A percentile compares a stretch with the other conserved stretches of the same genome.
phyloP scores from a whole-genome alignment of 345 rosid genomes.

The Syzygium aqueum region DNA sequence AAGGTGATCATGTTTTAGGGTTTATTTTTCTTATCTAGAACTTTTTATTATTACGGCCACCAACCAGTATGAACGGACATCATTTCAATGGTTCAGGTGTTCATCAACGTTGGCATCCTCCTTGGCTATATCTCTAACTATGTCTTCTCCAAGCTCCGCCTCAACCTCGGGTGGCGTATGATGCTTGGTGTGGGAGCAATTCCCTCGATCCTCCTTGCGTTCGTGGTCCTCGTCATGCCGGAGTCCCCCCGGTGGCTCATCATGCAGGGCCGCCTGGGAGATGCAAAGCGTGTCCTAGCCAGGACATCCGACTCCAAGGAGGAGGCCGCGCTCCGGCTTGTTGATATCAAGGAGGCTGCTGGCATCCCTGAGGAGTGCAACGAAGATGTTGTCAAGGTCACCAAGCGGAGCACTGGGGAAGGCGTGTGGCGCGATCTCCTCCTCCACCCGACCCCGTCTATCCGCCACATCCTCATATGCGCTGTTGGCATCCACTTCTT shows the following conservation, averaged over 20 bases:
- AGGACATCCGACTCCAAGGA: constrained; percentile 63
- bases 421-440: constrained; percentile 75
- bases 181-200: constrained; percentile 83
- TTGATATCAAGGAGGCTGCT: constrained; percentile 77
- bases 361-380: constrained; percentile 68
- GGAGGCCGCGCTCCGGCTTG: constrained; percentile 51
- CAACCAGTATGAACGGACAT: not conserved
- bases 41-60: not conserved
- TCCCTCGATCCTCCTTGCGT: constrained; percentile 49
- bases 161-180: constrained; percentile 61
- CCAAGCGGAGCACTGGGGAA: constrained; percentile 31
- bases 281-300: constrained; percentile 64
- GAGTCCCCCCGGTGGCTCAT: constrained; percentile 98
- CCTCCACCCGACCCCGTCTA: constrained; percentile 50
- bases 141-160: constrained; percentile 57
- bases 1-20: not conserved
- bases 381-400: constrained; percentile 61
- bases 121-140: constrained; percentile 85
- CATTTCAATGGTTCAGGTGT: constrained; percentile 34
- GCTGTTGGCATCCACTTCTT: constrained; percentile 63
- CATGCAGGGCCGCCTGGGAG: constrained; percentile 83
- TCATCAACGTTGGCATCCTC: constrained; percentile 63
- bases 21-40: not conserved
- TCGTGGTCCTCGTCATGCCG: constrained; percentile 68
- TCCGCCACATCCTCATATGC: constrained; percentile 56